These are phyloP conservation scores for Pittosporum tobira DNA, from an alignment of 129 eudicot species.

Conservation along the genomic window DNA sequence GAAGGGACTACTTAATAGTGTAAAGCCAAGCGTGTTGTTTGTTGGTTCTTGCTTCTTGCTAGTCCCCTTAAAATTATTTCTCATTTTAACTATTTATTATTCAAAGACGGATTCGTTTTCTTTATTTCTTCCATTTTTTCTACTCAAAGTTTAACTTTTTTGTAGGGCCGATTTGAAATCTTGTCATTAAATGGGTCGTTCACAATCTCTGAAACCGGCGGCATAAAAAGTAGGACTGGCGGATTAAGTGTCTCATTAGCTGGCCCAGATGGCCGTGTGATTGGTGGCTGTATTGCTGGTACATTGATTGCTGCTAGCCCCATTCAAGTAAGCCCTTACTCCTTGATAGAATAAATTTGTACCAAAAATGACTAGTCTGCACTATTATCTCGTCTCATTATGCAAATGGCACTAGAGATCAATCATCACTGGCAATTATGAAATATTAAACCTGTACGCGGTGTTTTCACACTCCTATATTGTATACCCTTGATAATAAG, in stretches of 20 bases:
- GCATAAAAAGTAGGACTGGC: conserved; percentile 40
- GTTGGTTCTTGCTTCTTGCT: too few relatives aligned
- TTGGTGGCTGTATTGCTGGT: conserved; percentile 61
- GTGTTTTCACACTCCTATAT: too few relatives aligned
- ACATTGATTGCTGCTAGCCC: conserved; percentile 52
- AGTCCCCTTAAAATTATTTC: too few relatives aligned
- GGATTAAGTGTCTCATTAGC: conserved; percentile 54
- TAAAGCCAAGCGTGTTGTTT: too few relatives aligned
- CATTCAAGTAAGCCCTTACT: conserved; percentile 36
- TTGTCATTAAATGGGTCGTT: conserved; percentile 46
- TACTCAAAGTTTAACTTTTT: not conserved
- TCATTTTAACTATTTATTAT: too few relatives aligned
- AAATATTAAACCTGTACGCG: too few relatives aligned
- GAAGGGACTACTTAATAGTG: too few relatives aligned
- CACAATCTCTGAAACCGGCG: conserved; percentile 33
- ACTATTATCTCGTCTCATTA: not conserved
- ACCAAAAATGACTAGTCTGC: too few relatives aligned
- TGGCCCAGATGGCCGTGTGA: conserved; percentile 59
- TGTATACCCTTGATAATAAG: too few relatives aligned
- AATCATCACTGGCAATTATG: too few relatives aligned
- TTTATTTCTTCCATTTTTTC: not conserved
- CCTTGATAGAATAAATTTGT: too few relatives aligned
- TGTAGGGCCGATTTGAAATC: conserved; percentile 59
- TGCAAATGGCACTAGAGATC: not conserved
- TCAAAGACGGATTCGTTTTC: too few relatives aligned